A percentile compares a stretch with the other conserved stretches of the same genome.
Evolutionary conservation across 169 alveolate species (phyloP).

Genomic region (Plasmodium cynomolgi): DNA sequence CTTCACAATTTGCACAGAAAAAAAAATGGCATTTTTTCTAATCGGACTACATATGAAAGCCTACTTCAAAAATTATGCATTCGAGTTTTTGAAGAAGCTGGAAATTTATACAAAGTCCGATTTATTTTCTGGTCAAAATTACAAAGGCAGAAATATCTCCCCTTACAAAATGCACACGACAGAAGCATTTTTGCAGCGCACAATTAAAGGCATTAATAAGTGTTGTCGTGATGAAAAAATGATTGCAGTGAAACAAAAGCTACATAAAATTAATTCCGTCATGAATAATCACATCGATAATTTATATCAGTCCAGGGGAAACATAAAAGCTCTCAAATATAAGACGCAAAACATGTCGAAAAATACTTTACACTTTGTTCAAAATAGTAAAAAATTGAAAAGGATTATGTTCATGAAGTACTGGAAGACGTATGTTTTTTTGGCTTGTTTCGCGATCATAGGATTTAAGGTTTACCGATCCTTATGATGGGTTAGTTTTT

Average conservation of each 20-base stretch:
- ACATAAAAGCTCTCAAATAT: slow-evolving; percentile 61
- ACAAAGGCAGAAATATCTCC: slow-evolving; percentile 20
- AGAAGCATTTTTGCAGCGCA: slow-evolving; percentile 21
- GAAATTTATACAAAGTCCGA: slow-evolving; percentile 50
- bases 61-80: slow-evolving; percentile 54
- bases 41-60: slow-evolving; percentile 53
- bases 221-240: slow-evolving; percentile 71
- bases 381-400: slow-evolving; percentile 64
- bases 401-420: slow-evolving; percentile 56
- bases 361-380: slow-evolving; percentile 69
- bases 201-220: slow-evolving; percentile 28
- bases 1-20: slow-evolving; percentile 60
- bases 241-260: slow-evolving; percentile 61
- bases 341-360: slow-evolving; percentile 71
- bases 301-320: slow-evolving; percentile 58
- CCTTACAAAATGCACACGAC: slow-evolving; percentile 38
- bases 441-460: slow-evolving; percentile 44
- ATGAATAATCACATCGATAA: slow-evolving; percentile 72
- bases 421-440: slow-evolving; percentile 50
- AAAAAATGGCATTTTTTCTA: slow-evolving; percentile 61
- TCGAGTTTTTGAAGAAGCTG: slow-evolving; percentile 56
- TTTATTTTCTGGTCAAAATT: slow-evolving; percentile 45
- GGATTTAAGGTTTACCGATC: slow-evolving; percentile 70
- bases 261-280: slow-evolving; percentile 63
- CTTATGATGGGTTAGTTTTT: not conserved